Conservation (phyloP, 2,329 filamentous ascomycete species). For the Trichoderma cornu-damae region DNA sequence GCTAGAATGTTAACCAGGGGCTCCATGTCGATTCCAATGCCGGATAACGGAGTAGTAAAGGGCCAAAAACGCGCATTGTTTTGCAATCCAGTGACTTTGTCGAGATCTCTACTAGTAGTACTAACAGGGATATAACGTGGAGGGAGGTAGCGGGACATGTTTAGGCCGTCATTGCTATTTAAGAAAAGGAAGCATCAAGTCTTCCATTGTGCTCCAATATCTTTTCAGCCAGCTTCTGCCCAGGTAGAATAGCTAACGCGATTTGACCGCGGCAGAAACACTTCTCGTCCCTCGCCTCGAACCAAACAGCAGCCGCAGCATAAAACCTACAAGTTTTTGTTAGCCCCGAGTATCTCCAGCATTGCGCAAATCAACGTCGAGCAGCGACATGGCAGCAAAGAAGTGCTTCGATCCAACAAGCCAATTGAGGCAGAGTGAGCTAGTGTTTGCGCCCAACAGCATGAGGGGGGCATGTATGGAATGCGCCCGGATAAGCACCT, state of each 20-base stretch:
- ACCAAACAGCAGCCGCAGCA: neutral
- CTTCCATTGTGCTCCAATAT: neutral
- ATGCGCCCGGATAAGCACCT: neutral
- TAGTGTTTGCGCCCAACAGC: conserved; percentile 1
- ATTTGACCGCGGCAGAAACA: neutral
- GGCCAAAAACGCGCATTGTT: neutral
- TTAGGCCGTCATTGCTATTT: neutral
- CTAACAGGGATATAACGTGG: neutral
- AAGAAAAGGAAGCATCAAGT: neutral
- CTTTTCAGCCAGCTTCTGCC: neutral
- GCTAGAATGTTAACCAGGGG: neutral
- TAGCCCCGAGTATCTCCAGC: neutral
- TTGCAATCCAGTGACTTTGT: neutral
- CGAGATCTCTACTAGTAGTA: neutral
- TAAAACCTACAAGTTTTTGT: neutral
- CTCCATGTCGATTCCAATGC: neutral
- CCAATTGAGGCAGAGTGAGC: neutral
- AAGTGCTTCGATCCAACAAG: neutral
- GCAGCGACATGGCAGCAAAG: neutral
- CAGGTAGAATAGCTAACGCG: neutral
- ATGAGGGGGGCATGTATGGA: neutral
- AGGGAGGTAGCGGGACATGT: neutral
- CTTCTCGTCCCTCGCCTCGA: neutral
- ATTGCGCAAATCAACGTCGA: neutral
- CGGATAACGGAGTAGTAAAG: neutral